A percentile compares a stretch with the other conserved stretches of the same genome.
Conservation (phyloP, 208 protist genomes). For the Entamoeba invadens region DNA sequence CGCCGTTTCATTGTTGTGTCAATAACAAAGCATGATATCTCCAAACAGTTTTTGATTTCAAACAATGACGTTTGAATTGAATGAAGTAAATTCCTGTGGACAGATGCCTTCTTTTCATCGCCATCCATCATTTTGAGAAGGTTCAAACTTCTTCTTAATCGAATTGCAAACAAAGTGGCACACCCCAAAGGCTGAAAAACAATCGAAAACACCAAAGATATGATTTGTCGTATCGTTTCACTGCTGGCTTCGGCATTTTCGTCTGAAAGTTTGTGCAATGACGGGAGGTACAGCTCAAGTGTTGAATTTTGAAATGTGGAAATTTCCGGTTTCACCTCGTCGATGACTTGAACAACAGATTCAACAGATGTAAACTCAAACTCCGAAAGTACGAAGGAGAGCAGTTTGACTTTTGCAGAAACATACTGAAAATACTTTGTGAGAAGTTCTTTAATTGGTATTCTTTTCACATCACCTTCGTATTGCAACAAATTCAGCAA, state of each 20-base stretch:
- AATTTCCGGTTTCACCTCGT: not conserved
- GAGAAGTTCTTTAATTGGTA: not conserved
- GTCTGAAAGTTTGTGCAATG: not conserved
- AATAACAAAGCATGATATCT: not conserved
- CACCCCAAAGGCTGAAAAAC: not conserved
- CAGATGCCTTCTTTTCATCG: not conserved
- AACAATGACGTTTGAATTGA: not conserved
- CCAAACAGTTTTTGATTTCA: not conserved
- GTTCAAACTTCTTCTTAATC: not conserved
- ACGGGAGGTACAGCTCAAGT: not conserved
- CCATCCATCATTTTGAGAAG: not conserved
- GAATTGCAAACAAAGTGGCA: not conserved
- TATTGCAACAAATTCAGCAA: no score
- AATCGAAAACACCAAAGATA: not conserved
- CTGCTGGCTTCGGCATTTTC: not conserved
- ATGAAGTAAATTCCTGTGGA: not conserved
- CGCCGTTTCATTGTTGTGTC: not conserved
- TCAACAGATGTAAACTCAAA: not conserved
- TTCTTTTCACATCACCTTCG: no score
- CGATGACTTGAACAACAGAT: not conserved
- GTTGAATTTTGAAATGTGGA: not conserved
- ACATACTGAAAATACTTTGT: not conserved
- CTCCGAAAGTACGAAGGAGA: not conserved
- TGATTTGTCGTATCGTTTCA: not conserved
- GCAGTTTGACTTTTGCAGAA: not conserved